Base-by-base conservation (phyloP, 2,329 filamentous ascomycete species). In the Purpureocillium takamizusanense region DNA sequence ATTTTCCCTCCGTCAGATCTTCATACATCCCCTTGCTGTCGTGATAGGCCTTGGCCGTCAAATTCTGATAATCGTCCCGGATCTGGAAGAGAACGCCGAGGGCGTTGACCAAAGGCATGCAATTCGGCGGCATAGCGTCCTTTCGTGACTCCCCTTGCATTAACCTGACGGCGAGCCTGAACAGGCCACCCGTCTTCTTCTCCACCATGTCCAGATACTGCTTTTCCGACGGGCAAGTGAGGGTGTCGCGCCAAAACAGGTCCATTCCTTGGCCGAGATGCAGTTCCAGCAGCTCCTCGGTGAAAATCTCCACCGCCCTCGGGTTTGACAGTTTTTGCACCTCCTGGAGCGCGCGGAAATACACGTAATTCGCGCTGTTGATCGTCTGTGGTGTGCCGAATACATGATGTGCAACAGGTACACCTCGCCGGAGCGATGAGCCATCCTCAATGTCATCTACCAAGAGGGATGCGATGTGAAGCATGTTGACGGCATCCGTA, bases 191-290 rank as follows among this genome's bases (percentile, higher is more conserved):
- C 0, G 85, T 90, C 63, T 90, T 90, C 63, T 89, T 86, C 46
- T 75, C 75, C 13, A 90, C 83, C 85, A 90, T 89, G 56, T 88
- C 81, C n/a, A 89, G 71, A 60, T 90, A 90, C 59, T 89, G 84
- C 48, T 85, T 81, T 60, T 88, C 84, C 35, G 74, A 82, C 5
- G 85, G 85, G 59, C 83, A 88, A 16, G 78, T 86, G 41, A 88
- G 64, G 16, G 78, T 84, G 61, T 89, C 83, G 40, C 83, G 72
- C 85, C 86, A 92, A 63, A 83, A 88, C 27, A 92, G 70, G 52
- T 92, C 86, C 81, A 89, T 86, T 42, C 86, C 84, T 61, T 90
- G 85, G 13, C 86, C 86, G 17, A 83, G 69, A 59, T 90, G 85
- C 35, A 92, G 72, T 56, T 88, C 85, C 43, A 86, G 60, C 25